phyloP scores from a whole-genome alignment of 371 early-diverging fungal species.

The Rhizomucor pusillus region DNA sequence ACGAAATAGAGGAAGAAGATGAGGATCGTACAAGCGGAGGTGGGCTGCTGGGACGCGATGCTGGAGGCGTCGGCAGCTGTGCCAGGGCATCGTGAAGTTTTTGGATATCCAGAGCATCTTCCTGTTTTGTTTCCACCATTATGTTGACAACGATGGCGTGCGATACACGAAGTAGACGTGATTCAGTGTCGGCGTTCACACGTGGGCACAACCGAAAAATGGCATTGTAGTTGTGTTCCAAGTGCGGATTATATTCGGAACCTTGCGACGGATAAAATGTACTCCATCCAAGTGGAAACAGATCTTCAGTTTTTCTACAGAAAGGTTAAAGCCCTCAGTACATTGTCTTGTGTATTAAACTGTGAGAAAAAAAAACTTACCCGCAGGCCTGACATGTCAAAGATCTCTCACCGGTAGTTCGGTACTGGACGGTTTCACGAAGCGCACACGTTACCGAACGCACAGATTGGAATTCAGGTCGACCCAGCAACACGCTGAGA shows the following conservation, averaged over 20 bases:
- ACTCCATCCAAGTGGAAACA: slow-evolving; percentile 27
- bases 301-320: slow-evolving; percentile 19
- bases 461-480: slow-evolving; percentile 30
- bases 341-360: too few species aligned
- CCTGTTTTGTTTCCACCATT: slow-evolving; percentile 16
- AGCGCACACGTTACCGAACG: slow-evolving; percentile 44
- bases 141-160: slow-evolving; percentile 28
- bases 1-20: slow-evolving; percentile 36
- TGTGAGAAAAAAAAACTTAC: too few species aligned
- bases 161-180: slow-evolving; percentile 20
- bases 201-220: slow-evolving; percentile 30
- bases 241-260: slow-evolving; percentile 15
- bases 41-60: slow-evolving; percentile 20
- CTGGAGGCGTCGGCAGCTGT: slow-evolving; percentile 12
- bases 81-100: slow-evolving; percentile 8
- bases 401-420: slow-evolving; percentile 30
- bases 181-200: slow-evolving; percentile 28
- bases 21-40: slow-evolving; percentile 37
- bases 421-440: slow-evolving; percentile 40
- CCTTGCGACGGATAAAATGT: slow-evolving; percentile 23
- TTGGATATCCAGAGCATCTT: slow-evolving; percentile 2
- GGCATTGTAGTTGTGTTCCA: slow-evolving; percentile 25
- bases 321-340: too few species aligned
- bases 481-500: slow-evolving; percentile 27
- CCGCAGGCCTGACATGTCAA: slow-evolving; percentile 7